A percentile compares a stretch with the other conserved stretches of the same genome.
These are phyloP conservation scores for Ulota crispa DNA, from an alignment of 225 moss, liverwort and hornwort genomes.

Conservation along the genomic window DNA sequence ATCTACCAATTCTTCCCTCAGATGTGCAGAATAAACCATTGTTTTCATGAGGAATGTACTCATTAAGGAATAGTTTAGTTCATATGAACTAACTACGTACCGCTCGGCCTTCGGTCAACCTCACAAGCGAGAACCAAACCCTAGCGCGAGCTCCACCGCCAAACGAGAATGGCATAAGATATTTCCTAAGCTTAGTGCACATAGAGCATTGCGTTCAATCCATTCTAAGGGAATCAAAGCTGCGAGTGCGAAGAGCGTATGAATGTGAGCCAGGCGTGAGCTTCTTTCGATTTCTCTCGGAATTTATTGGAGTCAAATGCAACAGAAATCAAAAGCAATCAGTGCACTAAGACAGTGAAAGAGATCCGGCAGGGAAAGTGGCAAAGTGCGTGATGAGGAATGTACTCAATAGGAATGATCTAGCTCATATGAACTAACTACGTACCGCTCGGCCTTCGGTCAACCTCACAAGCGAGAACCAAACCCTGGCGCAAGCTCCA, in stretches of 20 bases:
- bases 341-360: neutral
- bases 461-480: neutral
- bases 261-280: neutral
- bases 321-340: neutral
- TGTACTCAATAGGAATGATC: neutral
- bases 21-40: neutral
- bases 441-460: neutral
- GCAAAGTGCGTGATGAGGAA: neutral
- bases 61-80: neutral
- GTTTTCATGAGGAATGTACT: neutral
- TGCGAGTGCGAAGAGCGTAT: neutral
- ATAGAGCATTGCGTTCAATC: neutral
- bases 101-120: neutral
- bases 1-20: neutral
- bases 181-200: too few species aligned
- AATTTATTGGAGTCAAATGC: neutral
- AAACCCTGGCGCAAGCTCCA: neutral
- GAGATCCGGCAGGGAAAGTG: neutral
- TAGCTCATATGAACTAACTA: neutral
- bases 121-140: neutral
- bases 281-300: neutral
- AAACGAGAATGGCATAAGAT: neutral
- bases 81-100: neutral
- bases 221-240: neutral
- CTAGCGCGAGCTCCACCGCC: neutral